phyloP scores from a whole-genome alignment of 768 basidiomycete species.

The Thelephora ganbajun region DNA sequence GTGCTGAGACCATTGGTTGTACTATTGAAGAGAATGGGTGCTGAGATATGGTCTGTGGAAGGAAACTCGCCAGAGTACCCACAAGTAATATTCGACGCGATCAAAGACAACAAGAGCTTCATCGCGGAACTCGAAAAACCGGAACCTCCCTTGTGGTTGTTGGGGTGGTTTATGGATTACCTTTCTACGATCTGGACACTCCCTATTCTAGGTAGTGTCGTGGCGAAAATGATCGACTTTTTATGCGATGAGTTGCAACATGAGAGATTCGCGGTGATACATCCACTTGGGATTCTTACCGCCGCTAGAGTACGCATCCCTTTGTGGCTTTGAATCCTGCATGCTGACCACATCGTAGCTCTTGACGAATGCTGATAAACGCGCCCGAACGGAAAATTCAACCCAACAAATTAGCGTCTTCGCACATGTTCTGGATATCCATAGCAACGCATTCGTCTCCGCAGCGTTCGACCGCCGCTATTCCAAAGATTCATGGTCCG shows the following conservation, averaged over 20 bases:
- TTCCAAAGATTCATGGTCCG: slow-evolving; percentile 26
- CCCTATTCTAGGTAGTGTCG: slow-evolving; percentile 37
- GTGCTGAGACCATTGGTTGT: slow-evolving; percentile 45
- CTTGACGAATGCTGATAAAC: too few species aligned
- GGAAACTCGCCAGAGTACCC: slow-evolving; percentile 62
- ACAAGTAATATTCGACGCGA: slow-evolving; percentile 63
- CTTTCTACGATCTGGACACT: slow-evolving; percentile 38
- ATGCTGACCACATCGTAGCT: background rate
- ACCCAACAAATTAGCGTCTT: slow-evolving; percentile 18
- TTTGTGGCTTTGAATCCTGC: background rate
- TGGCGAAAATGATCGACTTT: slow-evolving; percentile 60
- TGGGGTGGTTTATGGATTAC: slow-evolving; percentile 55
- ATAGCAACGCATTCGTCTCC: slow-evolving; percentile 30
- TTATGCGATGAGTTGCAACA: slow-evolving; percentile 77
- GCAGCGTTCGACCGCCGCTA: slow-evolving; percentile 30
- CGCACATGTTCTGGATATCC: slow-evolving; percentile 31
- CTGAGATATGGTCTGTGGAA: slow-evolving; percentile 41
- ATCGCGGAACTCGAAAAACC: slow-evolving; percentile 27
- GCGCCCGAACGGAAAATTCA: slow-evolving; percentile 13
- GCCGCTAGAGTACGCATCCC: slow-evolving; percentile 44
- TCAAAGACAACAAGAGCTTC: slow-evolving; percentile 65
- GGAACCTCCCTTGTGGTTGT: slow-evolving; percentile 30
- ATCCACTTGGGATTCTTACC: slow-evolving; percentile 44
- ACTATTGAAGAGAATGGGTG: slow-evolving; percentile 42
- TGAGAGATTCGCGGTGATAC: slow-evolving; percentile 44